Evolutionary conservation across 2,329 filamentous ascomycete genomes (phyloP), one percentile per base, ranked within the genome.

Genomic region (Mycosphaerella sp.): DNA sequence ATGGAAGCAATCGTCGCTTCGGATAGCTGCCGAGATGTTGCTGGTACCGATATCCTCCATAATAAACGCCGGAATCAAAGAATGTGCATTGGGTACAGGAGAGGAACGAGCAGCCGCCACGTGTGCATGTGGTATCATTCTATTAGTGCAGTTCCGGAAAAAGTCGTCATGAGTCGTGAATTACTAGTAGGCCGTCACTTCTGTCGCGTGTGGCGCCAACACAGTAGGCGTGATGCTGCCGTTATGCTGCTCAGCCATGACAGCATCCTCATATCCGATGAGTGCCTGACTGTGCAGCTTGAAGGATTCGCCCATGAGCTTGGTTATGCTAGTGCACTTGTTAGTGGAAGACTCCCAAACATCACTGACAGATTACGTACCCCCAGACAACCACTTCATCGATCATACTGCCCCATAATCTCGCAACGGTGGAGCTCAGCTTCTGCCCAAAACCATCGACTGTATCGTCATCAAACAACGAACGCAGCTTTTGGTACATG

Each of bases 311-410:
- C 93, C 93, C 87, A 97, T 95, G 44, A 97, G 82, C 68, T 94
- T 89, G 63, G 88, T 91, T 67, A 94, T 91, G 52, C 87, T 91
- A 35, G 27, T 6, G 7, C 21, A 34, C 44, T 42, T 81, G 79
- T 60, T 52, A 58, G 57, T 30, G 47, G 17, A 43, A 39, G n/a
- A 9, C 10, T 17, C n/a, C 10, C 6, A 27, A 8, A 16, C 4
- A 6, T 12, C 16, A 13, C 6, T 30, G n/a, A 25, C 10, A 12
- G 6, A 13, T 9, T 37, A 86, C 89, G 82, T 85, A 95, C 89
- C 93, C 93, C 93, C 93, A 97, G 55, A 98, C 93, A 62, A 97
- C 91, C 57, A 97, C 93, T 73, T 96, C 93, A 68, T 97, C 93
- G 59, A 97, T 84, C 86, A 97, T 96, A 58, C 89, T 91, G 63